phyloP scores from a whole-genome alignment of 1,284 basidiomycete genomes.

The Tremellales sp. region DNA sequence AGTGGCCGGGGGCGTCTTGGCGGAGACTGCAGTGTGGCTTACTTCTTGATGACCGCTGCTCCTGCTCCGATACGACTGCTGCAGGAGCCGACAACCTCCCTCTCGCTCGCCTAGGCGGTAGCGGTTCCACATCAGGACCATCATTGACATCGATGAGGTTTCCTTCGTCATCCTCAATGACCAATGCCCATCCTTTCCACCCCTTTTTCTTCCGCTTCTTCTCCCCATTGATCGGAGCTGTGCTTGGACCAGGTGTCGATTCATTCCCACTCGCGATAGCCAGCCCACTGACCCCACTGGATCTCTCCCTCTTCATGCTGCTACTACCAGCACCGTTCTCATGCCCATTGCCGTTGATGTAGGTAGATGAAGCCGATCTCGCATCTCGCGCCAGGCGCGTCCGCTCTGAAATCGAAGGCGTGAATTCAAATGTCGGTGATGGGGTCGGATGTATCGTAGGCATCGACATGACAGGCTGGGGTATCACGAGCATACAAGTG shows the following conservation, averaged over 20 bases:
- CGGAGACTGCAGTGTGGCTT: neutral
- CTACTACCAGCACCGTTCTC: neutral
- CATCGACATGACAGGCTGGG: too few species aligned
- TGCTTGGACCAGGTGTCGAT: neutral
- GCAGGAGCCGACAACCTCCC: too few species aligned
- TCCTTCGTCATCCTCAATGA: slow-evolving; percentile 39
- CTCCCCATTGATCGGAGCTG: neutral
- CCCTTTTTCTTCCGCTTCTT: slow-evolving; percentile 36
- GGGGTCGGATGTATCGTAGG: too few species aligned
- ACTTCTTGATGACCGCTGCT: neutral
- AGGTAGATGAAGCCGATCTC: too few species aligned
- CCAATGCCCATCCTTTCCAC: slow-evolving; percentile 45
- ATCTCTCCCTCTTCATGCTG: neutral
- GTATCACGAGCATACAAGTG: too few species aligned
- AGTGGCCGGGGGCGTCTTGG: too few species aligned
- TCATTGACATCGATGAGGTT: slow-evolving; percentile 24
- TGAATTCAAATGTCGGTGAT: too few species aligned
- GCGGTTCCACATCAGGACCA: slow-evolving; percentile 6
- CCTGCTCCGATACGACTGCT: too few species aligned
- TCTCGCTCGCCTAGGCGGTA: neutral
- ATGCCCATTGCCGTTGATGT: too few species aligned
- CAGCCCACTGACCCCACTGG: neutral
- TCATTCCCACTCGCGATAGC: neutral
- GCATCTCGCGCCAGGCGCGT: too few species aligned
- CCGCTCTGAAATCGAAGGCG: too few species aligned